Base-by-base conservation (phyloP, 495 filamentous ascomycete species). In the Podospora sp. region DNA sequence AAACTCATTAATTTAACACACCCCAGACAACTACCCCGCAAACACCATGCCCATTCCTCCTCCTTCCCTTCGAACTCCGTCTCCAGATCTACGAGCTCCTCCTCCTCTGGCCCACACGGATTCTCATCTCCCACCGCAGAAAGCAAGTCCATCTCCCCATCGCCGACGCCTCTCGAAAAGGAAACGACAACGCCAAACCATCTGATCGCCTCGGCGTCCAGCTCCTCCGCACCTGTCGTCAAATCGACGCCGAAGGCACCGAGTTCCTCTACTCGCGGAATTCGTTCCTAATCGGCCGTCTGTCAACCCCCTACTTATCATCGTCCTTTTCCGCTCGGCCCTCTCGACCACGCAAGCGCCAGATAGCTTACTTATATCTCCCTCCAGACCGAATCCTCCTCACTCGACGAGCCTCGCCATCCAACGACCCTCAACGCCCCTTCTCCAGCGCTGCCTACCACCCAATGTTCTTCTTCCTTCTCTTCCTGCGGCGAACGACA, bases 41-140 rank as follows among this genome's bases (percentile, higher is more conserved):
- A 46, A 46, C 9, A 18, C 6, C 25, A 27, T 59, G 24, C 9
- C 25, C n/a, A 16, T 33, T 59, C 60, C 60, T 55, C 40, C 59
- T 46, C 59, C 60, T 63, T 21, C 59, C 24, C 26, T 62, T 55
- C 35, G 60, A 16, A 14, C 65, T 33, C 40, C 59, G 33, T 25
- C 56, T 59, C 18, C 6, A 29, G 11, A 59, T 59, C 26, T 59
- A 59, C 56, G 24, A 29, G 25, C 56, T 59, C 27, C 26, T 59
- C 21, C 26, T 59, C 26, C 24, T 59, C 18, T 59, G 2, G 2
- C 52, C 52, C 14, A 11, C 7, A 9, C 52, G 21, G 1, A 55
- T 55, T 2, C 21, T 55, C 21, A 55, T 55, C 25, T 55, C 52
- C 16, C 20, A 7, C 20, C 52, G 24, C 20, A 55, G 24, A n/a